Base-by-base conservation (phyloP, 78 protist species). In the Dictyostelium intermedium region DNA sequence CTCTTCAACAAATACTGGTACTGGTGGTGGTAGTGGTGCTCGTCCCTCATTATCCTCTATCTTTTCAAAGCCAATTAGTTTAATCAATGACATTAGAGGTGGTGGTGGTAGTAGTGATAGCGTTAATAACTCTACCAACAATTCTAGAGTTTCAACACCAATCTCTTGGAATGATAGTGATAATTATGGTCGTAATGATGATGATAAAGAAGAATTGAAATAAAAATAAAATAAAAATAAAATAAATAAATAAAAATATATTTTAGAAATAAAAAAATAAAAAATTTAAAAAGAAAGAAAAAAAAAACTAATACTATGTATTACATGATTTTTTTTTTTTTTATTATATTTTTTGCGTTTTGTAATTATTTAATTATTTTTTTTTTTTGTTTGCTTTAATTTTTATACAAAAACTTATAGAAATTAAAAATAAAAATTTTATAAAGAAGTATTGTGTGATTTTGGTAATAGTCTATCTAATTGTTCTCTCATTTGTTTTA, bases 41-140 rank as follows among this genome's bases (percentile, higher is more conserved):
- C 53, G 76, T 16, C 39, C 63, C 7, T 11, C 84, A 18, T 41
- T 37, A 50, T 25, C 76, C 0, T 87, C 93, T 2, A 87, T 87
- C n/a, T 87, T 87, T 43, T 63, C 93, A 16, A 87, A 87, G 66
- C 93, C 93, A 41, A 76, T 87, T 20, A 41, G 32, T 41, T 72
- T 72, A 72, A 72, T 72, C 4, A 72, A 72, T 34, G 79, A 72
- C 18, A 72, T 72, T 16, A 72, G 73, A 43, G 74, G 43, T 72
- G 82, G 27, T 35, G 72, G 45, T 69, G 37, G 77, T 69, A 30
- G 37, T 72, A 72, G 35, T 72, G 35, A 34, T 72, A 72, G 45
- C 27, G 45, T 30, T 72, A 72, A 66, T 66, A 30, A 18, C 14
- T 30, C 39, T 18, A 20, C 18, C 2, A 56, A 23, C 34, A 82